Conservation (phyloP, 768 basidiomycete genomes). For the Trametes elegans region DNA sequence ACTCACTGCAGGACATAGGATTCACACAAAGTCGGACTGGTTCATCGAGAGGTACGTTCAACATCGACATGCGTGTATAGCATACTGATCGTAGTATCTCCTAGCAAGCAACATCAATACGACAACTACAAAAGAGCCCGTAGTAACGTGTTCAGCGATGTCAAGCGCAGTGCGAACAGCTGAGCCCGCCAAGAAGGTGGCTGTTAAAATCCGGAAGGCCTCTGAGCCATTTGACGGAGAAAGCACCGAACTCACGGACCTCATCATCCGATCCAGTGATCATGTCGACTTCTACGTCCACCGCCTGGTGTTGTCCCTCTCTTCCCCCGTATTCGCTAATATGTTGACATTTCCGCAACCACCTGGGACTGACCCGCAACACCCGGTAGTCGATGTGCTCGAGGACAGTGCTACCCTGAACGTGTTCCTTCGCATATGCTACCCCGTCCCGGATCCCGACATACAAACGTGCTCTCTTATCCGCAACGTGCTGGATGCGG, state of each 20-base stretch:
- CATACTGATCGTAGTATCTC: too few relatives aligned
- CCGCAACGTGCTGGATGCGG: constrained; percentile 19
- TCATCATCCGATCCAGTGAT: constrained; percentile 57
- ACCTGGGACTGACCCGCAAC: neutral
- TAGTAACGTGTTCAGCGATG: too few relatives aligned
- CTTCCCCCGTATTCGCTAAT: constrained; percentile 56
- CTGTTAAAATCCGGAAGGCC: too few relatives aligned
- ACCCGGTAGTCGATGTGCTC: constrained; percentile 28
- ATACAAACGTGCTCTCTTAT: neutral
- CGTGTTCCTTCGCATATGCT: constrained; percentile 34
- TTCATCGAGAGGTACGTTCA: too few relatives aligned
- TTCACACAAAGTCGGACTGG: too few relatives aligned
- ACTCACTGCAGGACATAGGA: too few relatives aligned
- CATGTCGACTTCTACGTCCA: constrained; percentile 50
- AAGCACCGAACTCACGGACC: constrained; percentile 40
- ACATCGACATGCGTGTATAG: too few relatives aligned
- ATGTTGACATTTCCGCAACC: constrained; percentile 55
- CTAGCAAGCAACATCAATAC: too few relatives aligned
- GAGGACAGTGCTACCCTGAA: constrained; percentile 31
- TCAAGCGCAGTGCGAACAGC: too few relatives aligned
- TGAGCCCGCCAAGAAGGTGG: too few relatives aligned
- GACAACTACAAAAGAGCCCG: too few relatives aligned
- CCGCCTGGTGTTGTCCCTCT: constrained; percentile 51
- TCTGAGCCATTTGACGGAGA: constrained; percentile 45
- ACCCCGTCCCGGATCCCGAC: constrained; percentile 30